A percentile compares a stretch with the other conserved stretches of the same genome.
These are phyloP conservation scores for Diaporthe australafricana DNA, from an alignment of 2,329 filamentous ascomycete genomes.

Conservation along the genomic window DNA sequence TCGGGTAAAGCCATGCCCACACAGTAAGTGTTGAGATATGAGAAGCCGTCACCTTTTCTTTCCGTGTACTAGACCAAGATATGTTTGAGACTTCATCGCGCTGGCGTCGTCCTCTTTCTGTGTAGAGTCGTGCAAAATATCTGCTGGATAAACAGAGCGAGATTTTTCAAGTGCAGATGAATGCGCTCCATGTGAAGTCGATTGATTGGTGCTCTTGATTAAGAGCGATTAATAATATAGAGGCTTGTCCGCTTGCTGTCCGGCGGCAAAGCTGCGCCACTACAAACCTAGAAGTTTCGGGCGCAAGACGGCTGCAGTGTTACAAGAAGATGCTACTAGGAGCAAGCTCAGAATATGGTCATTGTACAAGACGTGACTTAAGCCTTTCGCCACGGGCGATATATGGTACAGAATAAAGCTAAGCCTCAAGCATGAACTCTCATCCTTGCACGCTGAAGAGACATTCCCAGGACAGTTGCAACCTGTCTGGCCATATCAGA, in stretches of 20 bases:
- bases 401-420: background rate
- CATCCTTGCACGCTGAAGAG: slow-evolving; percentile 18
- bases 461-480: slow-evolving; percentile 26
- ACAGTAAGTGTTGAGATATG: background rate
- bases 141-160: too few relatives aligned
- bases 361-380: background rate
- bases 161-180: too few relatives aligned
- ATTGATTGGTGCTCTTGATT: too few relatives aligned
- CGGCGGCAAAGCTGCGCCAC: background rate
- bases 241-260: background rate
- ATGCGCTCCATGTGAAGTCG: too few relatives aligned
- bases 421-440: background rate
- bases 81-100: background rate
- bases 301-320: background rate
- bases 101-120: too few relatives aligned
- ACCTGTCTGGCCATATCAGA: slow-evolving; percentile 55
- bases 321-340: background rate
- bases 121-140: background rate
- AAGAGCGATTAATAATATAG: too few relatives aligned
- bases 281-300: too few relatives aligned
- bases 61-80: background rate
- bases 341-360: background rate
- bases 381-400: too few relatives aligned
- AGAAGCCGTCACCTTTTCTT: background rate
- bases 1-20: background rate